Conservation (phyloP, 257 asterid species). For the Coffea eugenioides region DNA sequence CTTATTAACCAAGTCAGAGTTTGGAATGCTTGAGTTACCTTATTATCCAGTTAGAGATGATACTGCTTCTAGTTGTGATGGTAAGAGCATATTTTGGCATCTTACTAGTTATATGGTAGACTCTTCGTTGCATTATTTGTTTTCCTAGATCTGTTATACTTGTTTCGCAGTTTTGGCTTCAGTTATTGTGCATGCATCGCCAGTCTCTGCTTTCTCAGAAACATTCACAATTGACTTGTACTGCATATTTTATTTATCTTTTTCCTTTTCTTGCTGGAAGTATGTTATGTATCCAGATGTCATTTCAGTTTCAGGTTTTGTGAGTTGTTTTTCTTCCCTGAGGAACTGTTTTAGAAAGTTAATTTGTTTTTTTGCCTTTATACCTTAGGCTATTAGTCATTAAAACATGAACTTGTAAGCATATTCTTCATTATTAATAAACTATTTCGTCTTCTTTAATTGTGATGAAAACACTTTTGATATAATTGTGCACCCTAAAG, state of each 20-base stretch:
- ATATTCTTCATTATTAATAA: no score
- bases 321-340: background rate
- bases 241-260: background rate
- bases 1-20: background rate
- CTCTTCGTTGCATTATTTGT: background rate
- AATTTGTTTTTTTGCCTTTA: background rate
- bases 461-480: background rate
- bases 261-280: no score
- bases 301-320: background rate
- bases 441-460: no score
- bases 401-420: background rate
- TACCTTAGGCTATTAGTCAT: background rate
- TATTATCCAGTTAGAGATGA: background rate
- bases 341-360: background rate
- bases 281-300: background rate
- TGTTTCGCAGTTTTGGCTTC: background rate
- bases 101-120: background rate
- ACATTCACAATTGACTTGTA: background rate
- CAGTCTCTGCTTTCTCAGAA: background rate
- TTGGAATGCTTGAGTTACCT: background rate
- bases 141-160: background rate
- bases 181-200: background rate
- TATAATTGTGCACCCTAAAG: background rate
- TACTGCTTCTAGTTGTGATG: background rate
- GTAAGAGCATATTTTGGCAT: background rate